Evolutionary conservation across 1,284 basidiomycete species (phyloP).

Genomic region (Serendipita sp.): DNA sequence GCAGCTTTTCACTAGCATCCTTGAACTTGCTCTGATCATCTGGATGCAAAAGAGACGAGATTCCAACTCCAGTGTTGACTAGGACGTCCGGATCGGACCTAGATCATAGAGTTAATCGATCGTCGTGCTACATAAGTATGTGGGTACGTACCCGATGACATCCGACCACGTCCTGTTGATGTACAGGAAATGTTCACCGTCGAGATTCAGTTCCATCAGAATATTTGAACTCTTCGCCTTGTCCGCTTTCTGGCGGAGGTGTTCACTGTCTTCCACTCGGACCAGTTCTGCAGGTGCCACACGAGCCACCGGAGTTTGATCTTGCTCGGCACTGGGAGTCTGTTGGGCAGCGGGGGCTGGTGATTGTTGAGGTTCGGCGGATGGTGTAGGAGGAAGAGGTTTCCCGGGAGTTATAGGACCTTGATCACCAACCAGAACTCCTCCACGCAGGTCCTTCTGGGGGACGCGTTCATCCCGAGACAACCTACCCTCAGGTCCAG

Average conservation of each 20-base stretch:
- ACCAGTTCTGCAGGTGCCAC: conserved; percentile 26
- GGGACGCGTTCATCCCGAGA: conserved; percentile 10
- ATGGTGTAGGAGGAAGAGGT: neutral
- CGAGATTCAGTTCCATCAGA: conserved; percentile 86
- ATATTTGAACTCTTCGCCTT: conserved; percentile 89
- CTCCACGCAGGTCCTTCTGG: conserved; percentile 2
- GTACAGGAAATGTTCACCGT: conserved; percentile 86
- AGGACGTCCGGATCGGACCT: conserved; percentile 79
- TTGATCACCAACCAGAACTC: neutral
- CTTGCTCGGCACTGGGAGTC: conserved; percentile 25
- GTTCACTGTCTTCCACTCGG: conserved; percentile 67
- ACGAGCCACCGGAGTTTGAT: neutral
- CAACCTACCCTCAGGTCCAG: conserved; percentile 7
- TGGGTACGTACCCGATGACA: conserved; percentile 70
- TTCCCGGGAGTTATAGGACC: neutral
- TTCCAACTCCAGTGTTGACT: conserved; percentile 46
- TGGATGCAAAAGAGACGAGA: conserved; percentile 71
- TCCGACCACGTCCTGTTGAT: conserved; percentile 89
- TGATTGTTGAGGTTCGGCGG: neutral
- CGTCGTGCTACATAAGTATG: conserved; percentile 11
- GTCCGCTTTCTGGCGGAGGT: conserved; percentile 74
- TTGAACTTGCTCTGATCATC: conserved; percentile 79
- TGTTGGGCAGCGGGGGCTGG: conserved; percentile 7
- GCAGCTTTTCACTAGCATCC: conserved; percentile 73
- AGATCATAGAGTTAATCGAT: conserved; percentile 12